These are phyloP conservation scores for Apiospora marii DNA, from an alignment of 2,329 filamentous ascomycete genomes.

Conservation along the genomic window DNA sequence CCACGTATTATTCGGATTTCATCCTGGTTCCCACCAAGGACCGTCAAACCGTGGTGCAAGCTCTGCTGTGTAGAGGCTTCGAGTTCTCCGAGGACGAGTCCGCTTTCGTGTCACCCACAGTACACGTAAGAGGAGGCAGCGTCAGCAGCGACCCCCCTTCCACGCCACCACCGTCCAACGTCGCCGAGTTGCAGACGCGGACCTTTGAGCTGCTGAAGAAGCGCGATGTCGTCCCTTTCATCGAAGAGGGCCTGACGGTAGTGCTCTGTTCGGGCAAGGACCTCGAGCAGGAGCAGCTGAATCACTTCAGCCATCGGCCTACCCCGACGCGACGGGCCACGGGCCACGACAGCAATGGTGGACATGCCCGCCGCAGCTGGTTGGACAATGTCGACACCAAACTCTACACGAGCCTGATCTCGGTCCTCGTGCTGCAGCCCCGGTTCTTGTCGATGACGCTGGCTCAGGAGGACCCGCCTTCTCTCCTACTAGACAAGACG, in stretches of 20 bases:
- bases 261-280: slow-evolving; percentile 81
- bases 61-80: slow-evolving; percentile 82
- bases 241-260: slow-evolving; percentile 73
- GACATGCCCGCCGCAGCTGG: slow-evolving; percentile 52
- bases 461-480: slow-evolving; percentile 76
- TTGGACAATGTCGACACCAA: slow-evolving; percentile 68
- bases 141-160: slow-evolving; percentile 57
- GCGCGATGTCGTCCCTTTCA: slow-evolving; percentile 75
- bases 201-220: slow-evolving; percentile 87
- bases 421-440: slow-evolving; percentile 67
- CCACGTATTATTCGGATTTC: slow-evolving; percentile 97
- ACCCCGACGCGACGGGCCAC: slow-evolving; percentile 47
- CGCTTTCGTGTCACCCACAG: slow-evolving; percentile 68
- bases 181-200: slow-evolving; percentile 80
- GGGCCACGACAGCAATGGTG: slow-evolving; percentile 37
- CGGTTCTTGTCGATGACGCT: slow-evolving; percentile 78
- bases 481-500: slow-evolving; percentile 74
- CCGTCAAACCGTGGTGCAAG: slow-evolving; percentile 76
- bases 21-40: slow-evolving; percentile 86
- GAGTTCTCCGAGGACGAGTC: slow-evolving; percentile 79
- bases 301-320: slow-evolving; percentile 45
- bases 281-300: slow-evolving; percentile 44
- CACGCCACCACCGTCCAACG: slow-evolving; percentile 79
- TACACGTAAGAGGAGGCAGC: slow-evolving; percentile 47
- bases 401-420: slow-evolving; percentile 69